phyloP scores from a whole-genome alignment of 192 early-diverging fungal species.

The Blastocladiella britannica region DNA sequence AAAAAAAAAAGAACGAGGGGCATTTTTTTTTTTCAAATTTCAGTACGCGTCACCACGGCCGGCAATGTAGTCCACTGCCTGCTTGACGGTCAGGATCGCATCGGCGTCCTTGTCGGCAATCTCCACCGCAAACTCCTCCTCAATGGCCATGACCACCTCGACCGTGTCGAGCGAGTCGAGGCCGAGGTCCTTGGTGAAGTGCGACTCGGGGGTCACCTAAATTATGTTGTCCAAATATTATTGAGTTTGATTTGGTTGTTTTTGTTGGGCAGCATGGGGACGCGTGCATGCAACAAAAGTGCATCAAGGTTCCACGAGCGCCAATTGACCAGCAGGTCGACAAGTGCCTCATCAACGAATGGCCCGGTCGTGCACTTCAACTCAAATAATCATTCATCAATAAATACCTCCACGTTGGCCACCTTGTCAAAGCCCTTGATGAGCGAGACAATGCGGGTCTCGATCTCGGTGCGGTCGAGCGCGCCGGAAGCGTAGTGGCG shows the following conservation, averaged over 20 bases:
- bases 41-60: constrained; percentile 51
- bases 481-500: constrained; percentile 59
- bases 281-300: neutral
- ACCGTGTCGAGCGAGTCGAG: constrained; percentile 92
- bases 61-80: constrained; percentile 72
- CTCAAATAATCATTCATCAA: neutral
- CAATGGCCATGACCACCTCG: constrained; percentile 97
- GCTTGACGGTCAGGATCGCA: constrained; percentile 66
- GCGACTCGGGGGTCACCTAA: constrained; percentile 61
- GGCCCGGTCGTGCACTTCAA: neutral
- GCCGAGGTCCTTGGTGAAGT: constrained; percentile 83
- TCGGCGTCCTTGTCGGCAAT: constrained; percentile 94
- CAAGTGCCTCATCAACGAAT: constrained; percentile 3
- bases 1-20: constrained; percentile 5
- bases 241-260: constrained; percentile 1
- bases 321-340: neutral
- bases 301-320: neutral
- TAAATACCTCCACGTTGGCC: constrained; percentile 63
- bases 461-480: constrained; percentile 45
- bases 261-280: neutral
- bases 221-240: constrained; percentile 2
- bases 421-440: constrained; percentile 95
- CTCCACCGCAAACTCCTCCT: constrained; percentile 98
- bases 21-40: too few relatives aligned
- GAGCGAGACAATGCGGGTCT: constrained; percentile 70